These are phyloP conservation scores for Chernovozyma aurita DNA, from an alignment of 1,139 yeast species.

Conservation along the genomic window DNA sequence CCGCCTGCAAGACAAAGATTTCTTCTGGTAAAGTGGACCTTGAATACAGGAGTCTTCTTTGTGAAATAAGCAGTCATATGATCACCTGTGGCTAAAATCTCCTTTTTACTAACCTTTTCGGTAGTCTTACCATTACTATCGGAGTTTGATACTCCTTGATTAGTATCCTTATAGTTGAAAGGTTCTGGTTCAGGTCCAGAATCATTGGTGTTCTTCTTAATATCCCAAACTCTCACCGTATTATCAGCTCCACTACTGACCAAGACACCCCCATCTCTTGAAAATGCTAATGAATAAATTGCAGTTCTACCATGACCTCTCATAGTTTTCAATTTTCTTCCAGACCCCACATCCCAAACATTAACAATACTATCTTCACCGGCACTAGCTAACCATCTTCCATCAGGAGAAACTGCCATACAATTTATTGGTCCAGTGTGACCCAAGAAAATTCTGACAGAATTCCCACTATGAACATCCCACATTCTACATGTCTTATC, in stretches of 20 bases:
- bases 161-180: constrained; percentile 27
- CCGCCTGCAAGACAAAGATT: constrained; percentile 94
- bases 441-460: constrained; percentile 92
- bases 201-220: constrained; percentile 77
- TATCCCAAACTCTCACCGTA: constrained; percentile 94
- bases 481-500: constrained; percentile 98
- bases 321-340: constrained; percentile 76
- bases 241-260: constrained; percentile 94
- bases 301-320: constrained; percentile 90
- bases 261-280: constrained; percentile 81
- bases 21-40: constrained; percentile 86
- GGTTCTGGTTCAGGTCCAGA: constrained; percentile 81
- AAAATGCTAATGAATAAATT: constrained; percentile 79
- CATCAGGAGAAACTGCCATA: constrained; percentile 91
- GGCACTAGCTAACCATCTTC: constrained; percentile 93
- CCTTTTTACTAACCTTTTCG: constrained; percentile 52
- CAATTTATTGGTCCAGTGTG: constrained; percentile 86
- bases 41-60: constrained; percentile 89
- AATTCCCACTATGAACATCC: constrained; percentile 87
- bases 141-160: constrained; percentile 6
- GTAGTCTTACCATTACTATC: constrained; percentile 13
- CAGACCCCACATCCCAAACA: constrained; percentile 94
- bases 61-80: constrained; percentile 94
- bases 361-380: constrained; percentile 90
- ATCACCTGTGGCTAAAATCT: constrained; percentile 76